Base-by-base conservation (phyloP, 139 green algal genomes). In the Coelastrella sp. region DNA sequence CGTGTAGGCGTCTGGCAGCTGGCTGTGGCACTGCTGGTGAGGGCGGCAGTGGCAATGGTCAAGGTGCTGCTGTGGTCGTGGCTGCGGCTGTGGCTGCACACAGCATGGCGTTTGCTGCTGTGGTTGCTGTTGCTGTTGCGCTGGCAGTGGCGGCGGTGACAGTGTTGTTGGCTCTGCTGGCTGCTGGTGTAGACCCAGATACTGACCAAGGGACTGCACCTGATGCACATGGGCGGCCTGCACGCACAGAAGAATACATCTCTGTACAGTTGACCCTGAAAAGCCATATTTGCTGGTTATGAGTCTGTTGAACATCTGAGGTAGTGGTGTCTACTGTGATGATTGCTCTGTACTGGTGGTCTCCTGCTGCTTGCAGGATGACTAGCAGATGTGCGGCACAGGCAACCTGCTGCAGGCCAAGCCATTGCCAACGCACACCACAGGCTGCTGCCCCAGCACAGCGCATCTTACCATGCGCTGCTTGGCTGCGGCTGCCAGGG, bases 181-280 rank as follows among this genome's bases (percentile, higher is more conserved):
- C 73, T 49, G 35, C 82, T 89, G 87, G 7, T 20, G 20, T 7
- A 14, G n/a, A 8, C 14, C 15, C 49, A 83, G 84, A 24, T 72
- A 89, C 56, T 89, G 49, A 5, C 84, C 20, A 7, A 89, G 59
- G 17, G 84, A 20, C 49, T 70, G 84, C 84, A 89, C 84, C 68
- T 70, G 15, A 56, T 24, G 15, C 4, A 89, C 70, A 74, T 89
- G 84, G n/a, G 57, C 59, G 17, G n/a, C 84, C 84, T 89, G 68
- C 63, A 76, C 10, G 68, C 68, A 76, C 10, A 11, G 19, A 17
- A 84, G n/a, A 7, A 24, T 3, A 49, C 35, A 49, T 49, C 35
- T 49, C 35, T 49, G 35, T 49, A 49, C 35, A 49, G 35, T 3
- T 49, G 35, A 49, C 35, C 35, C 35, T 49, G 35, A 49, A 49